phyloP scores from a whole-genome alignment of 257 asterid genomes.

The Solanum lycopersicoides region DNA sequence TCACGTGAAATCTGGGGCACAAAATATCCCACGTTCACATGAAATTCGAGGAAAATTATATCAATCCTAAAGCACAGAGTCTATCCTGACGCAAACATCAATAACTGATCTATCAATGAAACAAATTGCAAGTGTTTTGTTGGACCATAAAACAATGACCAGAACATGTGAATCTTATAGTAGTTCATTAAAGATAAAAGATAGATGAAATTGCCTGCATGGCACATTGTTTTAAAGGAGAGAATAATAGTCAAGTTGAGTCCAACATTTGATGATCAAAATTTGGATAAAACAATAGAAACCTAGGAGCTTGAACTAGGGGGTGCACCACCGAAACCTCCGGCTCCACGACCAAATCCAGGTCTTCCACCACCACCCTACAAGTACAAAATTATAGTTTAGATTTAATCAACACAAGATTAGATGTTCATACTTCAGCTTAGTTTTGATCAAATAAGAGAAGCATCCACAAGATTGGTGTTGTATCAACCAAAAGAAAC shows the following conservation, averaged over 20 bases:
- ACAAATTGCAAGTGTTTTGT: not conserved
- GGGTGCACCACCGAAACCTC: constrained; percentile 27
- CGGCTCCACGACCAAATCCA: constrained; percentile 30
- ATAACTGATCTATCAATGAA: not conserved
- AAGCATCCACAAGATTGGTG: not conserved
- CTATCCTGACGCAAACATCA: not conserved
- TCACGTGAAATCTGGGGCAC: not conserved
- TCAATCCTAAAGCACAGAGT: not conserved
- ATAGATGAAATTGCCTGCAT: not conserved
- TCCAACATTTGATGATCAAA: not conserved
- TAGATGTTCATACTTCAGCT: not conserved
- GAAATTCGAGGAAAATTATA: not conserved
- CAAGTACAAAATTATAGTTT: not conserved
- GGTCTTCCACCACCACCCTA: constrained; percentile 28
- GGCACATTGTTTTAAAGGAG: not conserved
- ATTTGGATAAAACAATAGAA: not conserved
- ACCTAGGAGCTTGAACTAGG: constrained; percentile 29
- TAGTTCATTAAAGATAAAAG: not conserved
- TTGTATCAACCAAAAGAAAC: not conserved
- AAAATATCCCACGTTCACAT: not conserved
- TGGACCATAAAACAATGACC: not conserved
- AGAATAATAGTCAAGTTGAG: not conserved
- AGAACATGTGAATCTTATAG: not conserved
- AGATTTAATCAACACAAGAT: not conserved
- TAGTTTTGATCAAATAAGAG: not conserved